A percentile compares a stretch with the other conserved stretches of the same genome.
These are phyloP conservation scores for Ceratobasidium sp. DNA, from an alignment of 1,284 basidiomycete species.

Conservation along the genomic window DNA sequence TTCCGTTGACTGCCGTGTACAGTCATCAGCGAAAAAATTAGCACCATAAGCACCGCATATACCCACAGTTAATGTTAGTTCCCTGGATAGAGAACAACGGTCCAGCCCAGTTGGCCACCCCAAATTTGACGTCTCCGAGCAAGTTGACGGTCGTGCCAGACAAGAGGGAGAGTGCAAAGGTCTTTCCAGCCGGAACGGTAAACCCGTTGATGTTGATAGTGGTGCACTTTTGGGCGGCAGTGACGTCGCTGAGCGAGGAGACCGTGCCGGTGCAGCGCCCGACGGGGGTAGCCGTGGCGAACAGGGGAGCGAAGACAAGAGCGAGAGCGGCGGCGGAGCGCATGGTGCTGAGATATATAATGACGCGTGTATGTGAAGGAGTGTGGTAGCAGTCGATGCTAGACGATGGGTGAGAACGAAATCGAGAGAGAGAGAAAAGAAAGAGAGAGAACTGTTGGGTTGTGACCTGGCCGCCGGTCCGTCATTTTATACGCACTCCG, in stretches of 20 bases:
- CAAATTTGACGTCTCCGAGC: conserved; percentile 1
- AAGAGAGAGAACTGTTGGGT: conserved; percentile 1
- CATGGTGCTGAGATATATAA: no score
- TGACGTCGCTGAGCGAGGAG: conserved; percentile 41
- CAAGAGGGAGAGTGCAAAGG: conserved; percentile 34
- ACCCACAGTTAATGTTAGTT: conserved; percentile 17
- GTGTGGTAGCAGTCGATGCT: conserved; percentile 19
- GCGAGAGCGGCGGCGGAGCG: conserved; percentile 15
- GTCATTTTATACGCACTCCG: conserved; percentile 4
- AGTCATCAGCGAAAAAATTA: background rate
- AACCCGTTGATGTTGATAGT: conserved; percentile 44
- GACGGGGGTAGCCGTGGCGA: conserved; percentile 17
- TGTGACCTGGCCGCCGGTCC: background rate
- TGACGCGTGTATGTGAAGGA: conserved; percentile 1
- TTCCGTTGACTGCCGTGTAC: conserved; percentile 58
- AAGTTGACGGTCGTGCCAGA: conserved; percentile 40
- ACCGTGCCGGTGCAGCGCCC: conserved; percentile 47
- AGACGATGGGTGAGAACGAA: conserved; percentile 1
- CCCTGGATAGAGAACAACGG: conserved; percentile 28
- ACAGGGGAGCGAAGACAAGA: conserved; percentile 7
- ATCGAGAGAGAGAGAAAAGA: background rate
- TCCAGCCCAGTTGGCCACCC: conserved; percentile 4
- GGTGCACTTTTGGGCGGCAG: conserved; percentile 43
- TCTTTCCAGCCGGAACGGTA: conserved; percentile 38
- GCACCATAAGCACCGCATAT: background rate